Base-by-base conservation (phyloP, 257 asterid species). In the Solanum medicagineum region DNA sequence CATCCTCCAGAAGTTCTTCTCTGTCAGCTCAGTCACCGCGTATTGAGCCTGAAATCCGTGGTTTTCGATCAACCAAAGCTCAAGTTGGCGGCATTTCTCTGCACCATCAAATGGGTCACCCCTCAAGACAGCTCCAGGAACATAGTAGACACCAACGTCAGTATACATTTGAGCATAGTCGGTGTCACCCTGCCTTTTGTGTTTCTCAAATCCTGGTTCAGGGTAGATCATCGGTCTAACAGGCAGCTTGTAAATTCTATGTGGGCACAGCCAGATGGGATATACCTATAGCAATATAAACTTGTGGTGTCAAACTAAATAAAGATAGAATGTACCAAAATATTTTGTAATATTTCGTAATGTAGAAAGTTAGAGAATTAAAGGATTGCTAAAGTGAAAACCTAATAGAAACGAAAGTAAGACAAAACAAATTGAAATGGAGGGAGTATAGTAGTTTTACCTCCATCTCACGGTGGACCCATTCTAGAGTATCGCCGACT, bases 201-300 rank as follows among this genome's bases (percentile, higher is more conserved):
- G 62, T 77, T 16, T 32, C 93, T 95, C 98, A 42, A 95, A 95
- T 84, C 98, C 99, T 44, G 98, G 97, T 87, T 96, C 98, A 2
- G 99, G 98, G 83, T 91, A 95, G 22, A 96, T 85, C 98, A 92
- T 95, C 73, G 98, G 91, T 87, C 93, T 96, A 86, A 90, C 45
- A 0, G 98, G 99, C 86, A 94, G 95, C 80, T 91, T 95, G 88
- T 88, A 96, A 83, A 96, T 87, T 83, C 94, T 87, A 90, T 96
- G 98, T 66, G 99, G 99, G 88, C 99, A 96, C 59, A 96, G 97
- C 99, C 99, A 96, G 81, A 96, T 86, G 16, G 99, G 98, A 84
- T 96, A 96, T 60, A 96, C 93, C 99, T 36, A 36, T 36, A 36
- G 42, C 42, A 36, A 36, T 36, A 36, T 36, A 36, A 47, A 10